Base-by-base conservation (phyloP, 1,139 yeast genomes). In the Lodderomyces metapsilosis region DNA sequence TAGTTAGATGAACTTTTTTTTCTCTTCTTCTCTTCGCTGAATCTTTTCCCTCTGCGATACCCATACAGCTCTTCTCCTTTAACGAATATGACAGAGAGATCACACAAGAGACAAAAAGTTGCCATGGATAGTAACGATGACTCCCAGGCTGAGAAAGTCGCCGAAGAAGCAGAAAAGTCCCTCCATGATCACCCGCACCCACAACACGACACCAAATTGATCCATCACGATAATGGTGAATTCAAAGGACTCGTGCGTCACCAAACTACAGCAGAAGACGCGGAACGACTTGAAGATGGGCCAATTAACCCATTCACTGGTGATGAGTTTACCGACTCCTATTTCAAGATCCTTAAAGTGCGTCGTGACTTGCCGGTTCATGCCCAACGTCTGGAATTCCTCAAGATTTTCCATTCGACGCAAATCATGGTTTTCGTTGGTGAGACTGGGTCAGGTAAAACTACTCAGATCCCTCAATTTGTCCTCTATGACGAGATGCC, bases 361-460 rank as follows among this genome's bases (percentile, higher is more conserved):
- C 80, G 98, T 63, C 78, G 95, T 53, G 86, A 88, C 49, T 74
- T 92, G 49, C 99, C 98, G 0, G 98, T 92, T 13, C 96, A 91
- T 64, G 81, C 92, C 27, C 97, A 92, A 65, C 77, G 98, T 59
- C 85, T 82, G 41, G 96, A 91, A 65, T 94, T 92, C 58, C 73
- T 92, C 45, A 73, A 76, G 50, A 79, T 86, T 47, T 92, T 86
- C 67, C 98, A 92, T 49, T 68, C 78, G 13, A 82, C 94, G 36
- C 98, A 92, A 64, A 87, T 92, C 58, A 86, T 92, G 95, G 98
- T 92, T 37, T 89, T 92, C 64, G 98, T 92, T 35, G 98, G 98
- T 70, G 98, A 92, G 63, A 92, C 98, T 1, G 98, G 98, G 65
- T 88, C 96, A 12, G 98, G 98, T 75, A 91, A 91, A 61, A 91